These are phyloP conservation scores for Fusarium begoniae DNA, from an alignment of 2,329 filamentous ascomycete species.

Conservation along the genomic window DNA sequence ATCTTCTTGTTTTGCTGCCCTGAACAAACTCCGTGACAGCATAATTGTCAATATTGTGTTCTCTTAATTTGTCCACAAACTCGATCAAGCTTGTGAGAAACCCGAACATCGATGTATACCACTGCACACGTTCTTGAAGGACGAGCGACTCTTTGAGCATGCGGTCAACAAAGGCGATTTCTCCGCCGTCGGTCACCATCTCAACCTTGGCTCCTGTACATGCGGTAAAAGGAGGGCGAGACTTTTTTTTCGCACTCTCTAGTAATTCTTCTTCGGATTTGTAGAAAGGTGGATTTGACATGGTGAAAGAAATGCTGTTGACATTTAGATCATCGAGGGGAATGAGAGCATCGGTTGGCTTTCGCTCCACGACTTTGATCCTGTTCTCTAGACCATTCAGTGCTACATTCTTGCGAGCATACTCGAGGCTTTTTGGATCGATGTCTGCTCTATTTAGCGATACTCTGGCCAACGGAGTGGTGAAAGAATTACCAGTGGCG, in stretches of 20 bases:
- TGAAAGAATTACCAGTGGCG: constrained; percentile 60
- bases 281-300: constrained; percentile 98
- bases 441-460: constrained; percentile 64
- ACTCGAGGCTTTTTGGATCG: constrained; percentile 73
- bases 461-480: background rate
- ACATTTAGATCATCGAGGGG: constrained; percentile 65
- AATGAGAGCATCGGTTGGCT: constrained; percentile 65
- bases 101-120: constrained; percentile 94
- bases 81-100: constrained; percentile 75
- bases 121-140: constrained; percentile 71
- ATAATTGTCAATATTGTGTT: constrained; percentile 74
- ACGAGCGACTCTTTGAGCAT: constrained; percentile 76
- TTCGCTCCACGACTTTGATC: constrained; percentile 70
- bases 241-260: constrained; percentile 71
- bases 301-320: constrained; percentile 76
- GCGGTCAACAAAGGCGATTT: constrained; percentile 75
- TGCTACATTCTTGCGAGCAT: constrained; percentile 72
- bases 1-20: constrained; percentile 80
- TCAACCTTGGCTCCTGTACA: constrained; percentile 82
- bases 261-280: constrained; percentile 74
- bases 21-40: constrained; percentile 84
- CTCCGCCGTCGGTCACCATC: constrained; percentile 86
- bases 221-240: constrained; percentile 73
- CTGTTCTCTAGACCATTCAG: constrained; percentile 71
- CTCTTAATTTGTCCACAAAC: constrained; percentile 67